These are phyloP conservation scores for Hypomontagnella monticulosa DNA, from an alignment of 495 filamentous ascomycete genomes.

Conservation along the genomic window DNA sequence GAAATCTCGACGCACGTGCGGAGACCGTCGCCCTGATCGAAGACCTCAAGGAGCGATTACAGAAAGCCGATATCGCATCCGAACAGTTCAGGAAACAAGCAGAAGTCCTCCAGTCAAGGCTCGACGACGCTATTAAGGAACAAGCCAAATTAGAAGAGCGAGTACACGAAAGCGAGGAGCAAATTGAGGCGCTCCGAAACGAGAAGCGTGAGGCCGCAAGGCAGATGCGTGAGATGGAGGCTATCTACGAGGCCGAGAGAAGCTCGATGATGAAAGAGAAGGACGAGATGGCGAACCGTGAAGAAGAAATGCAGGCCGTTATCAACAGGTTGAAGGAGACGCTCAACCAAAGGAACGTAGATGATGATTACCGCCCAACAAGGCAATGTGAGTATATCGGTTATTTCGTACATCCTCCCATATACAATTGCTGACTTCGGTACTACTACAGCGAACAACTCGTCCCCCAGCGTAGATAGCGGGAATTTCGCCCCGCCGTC, in stretches of 20 bases:
- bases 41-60: slow-evolving; percentile 81
- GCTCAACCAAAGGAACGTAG: slow-evolving; percentile 75
- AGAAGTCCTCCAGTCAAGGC: slow-evolving; percentile 81
- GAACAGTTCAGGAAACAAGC: slow-evolving; percentile 86
- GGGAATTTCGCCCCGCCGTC: slow-evolving; percentile 90
- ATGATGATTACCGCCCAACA: slow-evolving; percentile 71
- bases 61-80: slow-evolving; percentile 79
- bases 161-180: slow-evolving; percentile 81
- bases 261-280: slow-evolving; percentile 89
- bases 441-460: slow-evolving; percentile 56
- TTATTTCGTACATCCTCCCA: slow-evolving; percentile 8
- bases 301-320: slow-evolving; percentile 87
- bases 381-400: slow-evolving; percentile 70
- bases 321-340: slow-evolving; percentile 92
- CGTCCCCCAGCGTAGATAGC: slow-evolving; percentile 65
- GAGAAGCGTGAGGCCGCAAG: slow-evolving; percentile 81
- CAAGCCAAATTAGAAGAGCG: slow-evolving; percentile 87
- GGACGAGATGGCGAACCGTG: slow-evolving; percentile 81
- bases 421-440: slow-evolving; percentile 32
- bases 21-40: slow-evolving; percentile 83
- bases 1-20: slow-evolving; percentile 64
- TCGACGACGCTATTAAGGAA: slow-evolving; percentile 86
- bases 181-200: slow-evolving; percentile 78
- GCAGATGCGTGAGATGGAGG: slow-evolving; percentile 87
- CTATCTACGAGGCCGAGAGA: slow-evolving; percentile 88